phyloP scores from a whole-genome alignment of 116 monocot genomes.

The Papilionanthe hybrid region DNA sequence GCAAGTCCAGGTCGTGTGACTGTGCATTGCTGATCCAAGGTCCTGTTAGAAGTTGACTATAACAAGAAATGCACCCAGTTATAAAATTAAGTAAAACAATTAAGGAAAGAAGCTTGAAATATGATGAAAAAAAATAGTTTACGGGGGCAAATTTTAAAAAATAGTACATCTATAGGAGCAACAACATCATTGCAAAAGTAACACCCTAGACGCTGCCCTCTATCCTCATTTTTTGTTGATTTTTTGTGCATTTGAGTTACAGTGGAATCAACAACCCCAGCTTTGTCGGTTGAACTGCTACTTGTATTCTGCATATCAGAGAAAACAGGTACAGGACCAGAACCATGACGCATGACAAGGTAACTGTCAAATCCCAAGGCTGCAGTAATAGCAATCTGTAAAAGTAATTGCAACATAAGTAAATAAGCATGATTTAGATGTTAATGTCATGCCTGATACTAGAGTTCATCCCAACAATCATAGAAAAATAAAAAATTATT shows the following conservation, averaged over 20 bases:
- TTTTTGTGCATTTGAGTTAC: constrained; percentile 23
- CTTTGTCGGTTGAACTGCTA: constrained; percentile 10
- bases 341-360: constrained; percentile 98
- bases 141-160: not conserved
- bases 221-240: constrained; percentile 22
- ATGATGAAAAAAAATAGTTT: not conserved
- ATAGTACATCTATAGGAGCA: constrained; percentile 91
- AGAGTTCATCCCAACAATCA: no score
- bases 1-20: constrained; percentile 93
- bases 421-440: not conserved
- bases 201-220: constrained; percentile 64
- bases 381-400: constrained; percentile 90
- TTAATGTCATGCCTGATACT: not conserved
- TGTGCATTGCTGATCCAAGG: constrained; percentile 95
- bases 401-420: not conserved
- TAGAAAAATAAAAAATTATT: no score
- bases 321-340: constrained; percentile 35
- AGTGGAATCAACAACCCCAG: constrained; percentile 8
- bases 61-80: constrained; percentile 12
- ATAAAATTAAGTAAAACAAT: not conserved
- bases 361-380: constrained; percentile 96
- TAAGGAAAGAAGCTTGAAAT: not conserved
- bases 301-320: constrained; percentile 5
- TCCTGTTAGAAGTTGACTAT: constrained; percentile 88
- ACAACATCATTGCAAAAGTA: constrained; percentile 98